These are phyloP conservation scores for Striga hermonthica DNA, from an alignment of 305 asterid genomes.

Conservation along the genomic window DNA sequence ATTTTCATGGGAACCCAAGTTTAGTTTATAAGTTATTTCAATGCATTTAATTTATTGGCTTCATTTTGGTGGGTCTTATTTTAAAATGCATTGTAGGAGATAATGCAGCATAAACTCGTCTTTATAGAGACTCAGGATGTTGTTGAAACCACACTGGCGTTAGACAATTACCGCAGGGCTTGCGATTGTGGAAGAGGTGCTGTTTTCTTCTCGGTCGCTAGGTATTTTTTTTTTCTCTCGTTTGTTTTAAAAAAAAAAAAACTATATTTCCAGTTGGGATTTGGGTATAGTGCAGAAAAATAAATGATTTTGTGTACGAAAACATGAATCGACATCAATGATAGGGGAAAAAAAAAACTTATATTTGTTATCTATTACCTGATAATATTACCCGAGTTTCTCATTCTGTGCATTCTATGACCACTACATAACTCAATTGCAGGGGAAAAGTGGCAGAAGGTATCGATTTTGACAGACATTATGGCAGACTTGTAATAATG, in stretches of 20 bases:
- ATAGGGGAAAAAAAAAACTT: background rate
- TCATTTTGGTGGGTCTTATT: slow-evolving; percentile 21
- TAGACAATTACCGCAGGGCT: slow-evolving; percentile 95
- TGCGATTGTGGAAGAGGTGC: slow-evolving; percentile 99
- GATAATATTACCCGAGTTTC: too few species aligned
- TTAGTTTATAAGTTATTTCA: slow-evolving; percentile 7
- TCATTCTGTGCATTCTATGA: background rate
- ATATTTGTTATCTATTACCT: too few species aligned
- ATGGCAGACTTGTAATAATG: slow-evolving; percentile 98
- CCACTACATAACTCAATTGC: slow-evolving; percentile 31
- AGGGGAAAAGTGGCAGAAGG: slow-evolving; percentile 99
- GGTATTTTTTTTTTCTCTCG: slow-evolving; percentile 40
- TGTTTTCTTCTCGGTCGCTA: slow-evolving; percentile 97
- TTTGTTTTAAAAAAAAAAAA: background rate
- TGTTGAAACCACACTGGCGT: slow-evolving; percentile 95
- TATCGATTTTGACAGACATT: slow-evolving; percentile 96
- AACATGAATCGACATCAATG: slow-evolving; percentile 16
- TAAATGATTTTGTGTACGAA: slow-evolving; percentile 19
- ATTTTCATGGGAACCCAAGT: slow-evolving; percentile 1
- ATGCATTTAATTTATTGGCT: slow-evolving; percentile 8
- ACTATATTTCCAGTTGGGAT: background rate
- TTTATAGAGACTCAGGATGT: slow-evolving; percentile 99
- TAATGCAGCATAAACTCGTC: slow-evolving; percentile 96
- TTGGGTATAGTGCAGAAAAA: background rate
- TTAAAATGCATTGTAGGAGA: slow-evolving; percentile 64